Percentiles rank a stretch among this genome's conserved stretches.
phyloP scores from a whole-genome alignment of 345 rosid species.

The Nephelium lappaceum region DNA sequence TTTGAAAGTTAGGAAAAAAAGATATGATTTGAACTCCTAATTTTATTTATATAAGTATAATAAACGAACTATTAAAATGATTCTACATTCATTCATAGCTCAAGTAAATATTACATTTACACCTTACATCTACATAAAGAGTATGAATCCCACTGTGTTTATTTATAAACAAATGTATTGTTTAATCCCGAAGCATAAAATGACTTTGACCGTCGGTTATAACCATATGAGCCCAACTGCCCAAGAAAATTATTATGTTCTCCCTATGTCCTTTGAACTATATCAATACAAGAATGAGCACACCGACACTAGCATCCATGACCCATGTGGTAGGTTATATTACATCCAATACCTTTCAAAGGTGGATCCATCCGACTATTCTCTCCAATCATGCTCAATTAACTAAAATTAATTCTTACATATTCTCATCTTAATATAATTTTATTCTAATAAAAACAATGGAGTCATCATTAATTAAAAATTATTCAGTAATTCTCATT shows the following conservation, averaged over 20 bases:
- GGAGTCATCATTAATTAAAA: not conserved
- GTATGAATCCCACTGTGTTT: too few relatives aligned
- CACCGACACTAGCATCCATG: not conserved
- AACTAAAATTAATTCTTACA: not conserved
- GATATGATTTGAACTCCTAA: too few relatives aligned
- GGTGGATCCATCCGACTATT: not conserved
- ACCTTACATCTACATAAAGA: too few relatives aligned
- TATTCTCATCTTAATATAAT: not conserved
- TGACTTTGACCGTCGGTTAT: not conserved
- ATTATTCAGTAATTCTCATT: not conserved
- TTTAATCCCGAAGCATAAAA: too few relatives aligned
- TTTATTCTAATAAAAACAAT: not conserved
- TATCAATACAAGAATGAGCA: not conserved
- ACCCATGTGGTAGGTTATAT: conserved; percentile 4
- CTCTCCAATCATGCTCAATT: not conserved
- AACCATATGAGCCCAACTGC: not conserved
- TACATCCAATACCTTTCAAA: not conserved
- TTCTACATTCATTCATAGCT: too few relatives aligned
- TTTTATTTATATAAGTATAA: too few relatives aligned
- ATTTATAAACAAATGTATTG: too few relatives aligned
- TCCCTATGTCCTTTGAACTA: not conserved
- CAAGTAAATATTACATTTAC: too few relatives aligned
- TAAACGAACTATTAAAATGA: too few relatives aligned
- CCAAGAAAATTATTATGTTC: not conserved
- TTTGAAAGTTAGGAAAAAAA: too few relatives aligned